Base-by-base conservation (phyloP, 495 filamentous ascomycete genomes). In the Tuber umbilicatum region DNA sequence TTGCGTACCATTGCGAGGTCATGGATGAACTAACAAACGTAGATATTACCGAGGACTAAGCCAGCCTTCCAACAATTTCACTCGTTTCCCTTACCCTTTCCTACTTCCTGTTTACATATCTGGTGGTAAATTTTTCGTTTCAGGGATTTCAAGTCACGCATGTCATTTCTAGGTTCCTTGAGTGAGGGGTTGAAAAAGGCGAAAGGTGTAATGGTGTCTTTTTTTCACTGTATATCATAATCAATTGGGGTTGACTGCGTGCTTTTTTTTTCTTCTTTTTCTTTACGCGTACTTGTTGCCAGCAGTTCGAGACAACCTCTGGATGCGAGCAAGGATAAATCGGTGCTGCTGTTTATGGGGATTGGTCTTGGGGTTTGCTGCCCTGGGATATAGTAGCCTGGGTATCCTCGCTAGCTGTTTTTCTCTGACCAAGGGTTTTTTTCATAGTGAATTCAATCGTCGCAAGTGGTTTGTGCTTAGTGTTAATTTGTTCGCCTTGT, bases 1-100 rank as follows among this genome's bases (percentile, higher is more conserved):
- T 64, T 19, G 5, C 55, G 94, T 91, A 23, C 93, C 94, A 85
- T 94, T 97, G 84, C 93, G 90, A 12, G 73, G 40, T 19, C 47
- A 71, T 73, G 64, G 17, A 39, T 71, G 23, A 23, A 10, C 40
- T 68, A 42, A 73, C 6, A 9, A n/a, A 38, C 23, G n/a, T 41
- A 74, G 73, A 74, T 73, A 73, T 73, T 69, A 73, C 69, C 31
- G 73, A 73, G 69, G 69, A 74, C 73, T 73, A 73, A 16, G 69
- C 35, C 6, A 43, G 4, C 17, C 39, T 70, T 31, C 69, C 16
- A 16, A n/a, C 35, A 40, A 40, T 43, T 70, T 70, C 41, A 23
- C n/a, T 23, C 16, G 19, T 70, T 69, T 37, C n/a, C 12, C 69
- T 21, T 70, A 42, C 35, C n/a, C 31, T 39, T 43, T n/a, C 41